Conservation (phyloP, 495 filamentous ascomycete genomes). For the Neurospora intermedia region DNA sequence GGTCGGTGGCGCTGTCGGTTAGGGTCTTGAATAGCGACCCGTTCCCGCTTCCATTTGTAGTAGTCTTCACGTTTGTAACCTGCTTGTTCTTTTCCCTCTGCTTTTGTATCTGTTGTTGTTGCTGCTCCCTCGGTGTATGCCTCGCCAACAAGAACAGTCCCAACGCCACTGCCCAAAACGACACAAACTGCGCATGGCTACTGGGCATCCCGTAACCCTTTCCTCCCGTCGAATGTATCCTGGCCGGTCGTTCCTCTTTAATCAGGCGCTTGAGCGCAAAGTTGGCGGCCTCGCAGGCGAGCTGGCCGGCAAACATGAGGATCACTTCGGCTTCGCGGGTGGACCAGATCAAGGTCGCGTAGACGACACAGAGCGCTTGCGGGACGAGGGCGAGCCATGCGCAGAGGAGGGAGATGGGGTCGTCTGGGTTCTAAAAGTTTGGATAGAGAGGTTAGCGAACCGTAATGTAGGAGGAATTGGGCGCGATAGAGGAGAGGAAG, state of each 20-base stretch:
- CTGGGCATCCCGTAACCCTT: conserved; percentile 99
- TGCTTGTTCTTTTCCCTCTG: not conserved
- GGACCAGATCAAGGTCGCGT: conserved; percentile 79
- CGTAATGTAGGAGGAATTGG: not conserved
- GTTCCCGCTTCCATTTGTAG: not conserved
- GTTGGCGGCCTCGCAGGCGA: conserved; percentile 90
- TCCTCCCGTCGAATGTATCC: conserved; percentile 55
- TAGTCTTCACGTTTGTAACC: not conserved
- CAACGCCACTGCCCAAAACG: conserved; percentile 78
- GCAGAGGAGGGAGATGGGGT: conserved; percentile 74
- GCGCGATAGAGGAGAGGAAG: not conserved
- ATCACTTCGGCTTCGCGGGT: conserved; percentile 83
- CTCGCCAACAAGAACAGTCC: conserved; percentile 71
- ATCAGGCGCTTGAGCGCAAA: conserved; percentile 81
- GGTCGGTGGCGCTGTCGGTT: conserved; percentile 6
- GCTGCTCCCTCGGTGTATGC: conserved; percentile 43
- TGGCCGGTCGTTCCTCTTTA: conserved; percentile 77
- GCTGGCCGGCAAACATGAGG: conserved; percentile 84
- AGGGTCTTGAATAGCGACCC: conserved; percentile 3
- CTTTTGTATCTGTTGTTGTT: too few relatives aligned
- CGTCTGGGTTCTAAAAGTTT: conserved; percentile 60
- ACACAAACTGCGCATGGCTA: conserved; percentile 89
- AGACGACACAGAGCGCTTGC: conserved; percentile 80
- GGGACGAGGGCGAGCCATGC: conserved; percentile 91
- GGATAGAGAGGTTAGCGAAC: not conserved